Conservation (phyloP, 1,139 yeast species). For the Yamadazyma trypodendri region DNA sequence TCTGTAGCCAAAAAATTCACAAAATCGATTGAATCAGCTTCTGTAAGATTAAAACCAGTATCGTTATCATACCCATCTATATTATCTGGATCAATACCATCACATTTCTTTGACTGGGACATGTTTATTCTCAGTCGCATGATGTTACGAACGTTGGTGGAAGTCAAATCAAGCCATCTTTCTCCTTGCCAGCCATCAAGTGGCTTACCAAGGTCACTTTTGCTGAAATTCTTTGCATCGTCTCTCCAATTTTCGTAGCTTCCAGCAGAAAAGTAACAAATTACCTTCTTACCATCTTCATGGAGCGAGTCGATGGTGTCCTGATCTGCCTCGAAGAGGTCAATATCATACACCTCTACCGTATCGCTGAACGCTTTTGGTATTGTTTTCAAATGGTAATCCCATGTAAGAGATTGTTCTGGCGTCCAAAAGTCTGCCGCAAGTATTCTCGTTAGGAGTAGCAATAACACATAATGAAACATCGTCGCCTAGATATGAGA, state of each 20-base stretch:
- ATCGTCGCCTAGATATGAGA: no score
- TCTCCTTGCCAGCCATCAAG: conserved; percentile 25
- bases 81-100: conserved; percentile 25
- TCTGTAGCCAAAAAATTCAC: conserved; percentile 15
- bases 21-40: conserved; percentile 18
- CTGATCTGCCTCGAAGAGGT: conserved; percentile 18
- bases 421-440: background rate
- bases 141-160: conserved; percentile 16
- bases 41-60: conserved; percentile 19
- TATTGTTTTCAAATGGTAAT: conserved; percentile 12
- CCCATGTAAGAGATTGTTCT: conserved; percentile 13
- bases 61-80: conserved; percentile 23
- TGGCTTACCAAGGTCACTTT: conserved; percentile 18
- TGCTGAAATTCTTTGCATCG: conserved; percentile 15
- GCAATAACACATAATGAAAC: background rate
- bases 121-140: conserved; percentile 18
- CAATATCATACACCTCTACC: conserved; percentile 14
- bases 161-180: conserved; percentile 19
- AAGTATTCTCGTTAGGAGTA: background rate
- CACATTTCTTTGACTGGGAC: conserved; percentile 19
- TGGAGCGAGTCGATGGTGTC: conserved; percentile 14
- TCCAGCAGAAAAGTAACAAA: conserved; percentile 26
- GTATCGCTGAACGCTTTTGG: conserved; percentile 3
- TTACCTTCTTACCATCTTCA: conserved; percentile 16
- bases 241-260: conserved; percentile 23